A percentile compares a stretch with the other conserved stretches of the same genome.
These are phyloP conservation scores for Mycotypha africana DNA, from an alignment of 371 early-diverging fungal genomes.

Conservation along the genomic window DNA sequence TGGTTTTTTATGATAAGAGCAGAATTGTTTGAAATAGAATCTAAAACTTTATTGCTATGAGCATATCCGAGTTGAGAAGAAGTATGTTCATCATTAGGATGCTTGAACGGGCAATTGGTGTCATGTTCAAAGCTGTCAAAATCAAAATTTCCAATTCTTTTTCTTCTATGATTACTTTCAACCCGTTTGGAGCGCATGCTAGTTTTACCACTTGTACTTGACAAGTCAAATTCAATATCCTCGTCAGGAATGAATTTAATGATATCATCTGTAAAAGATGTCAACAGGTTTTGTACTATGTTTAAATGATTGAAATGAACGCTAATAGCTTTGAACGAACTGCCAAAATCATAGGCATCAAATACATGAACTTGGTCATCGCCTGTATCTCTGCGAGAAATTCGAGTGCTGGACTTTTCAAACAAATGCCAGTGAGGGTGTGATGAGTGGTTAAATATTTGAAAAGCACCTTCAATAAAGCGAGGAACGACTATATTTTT, in stretches of 20 bases:
- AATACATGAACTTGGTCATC: constrained; percentile 21
- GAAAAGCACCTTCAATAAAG: constrained; percentile 24
- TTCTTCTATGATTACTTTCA: constrained; percentile 3
- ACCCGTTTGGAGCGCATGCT: constrained; percentile 19
- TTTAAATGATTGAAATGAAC: constrained; percentile 22
- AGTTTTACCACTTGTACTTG: constrained; percentile 6
- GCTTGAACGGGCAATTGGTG: constrained; percentile 9
- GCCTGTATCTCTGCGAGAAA: constrained; percentile 12
- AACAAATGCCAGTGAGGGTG: constrained; percentile 4
- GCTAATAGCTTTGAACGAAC: constrained; percentile 26
- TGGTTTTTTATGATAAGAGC: constrained; percentile 1
- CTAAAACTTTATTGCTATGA: not conserved
- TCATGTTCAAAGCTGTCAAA: constrained; percentile 12
- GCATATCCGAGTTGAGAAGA: not conserved
- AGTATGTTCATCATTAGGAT: constrained; percentile 1
- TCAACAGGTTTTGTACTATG: constrained; percentile 10
- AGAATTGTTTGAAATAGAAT: not conserved
- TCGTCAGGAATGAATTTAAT: constrained; percentile 32
- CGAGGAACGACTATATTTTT: constrained; percentile 21
- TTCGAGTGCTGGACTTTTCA: constrained; percentile 10
- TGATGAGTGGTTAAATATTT: constrained; percentile 9
- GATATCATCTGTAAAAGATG: constrained; percentile 17
- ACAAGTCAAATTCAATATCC: constrained; percentile 30
- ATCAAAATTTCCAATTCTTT: constrained; percentile 10
- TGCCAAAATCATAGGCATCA: constrained; percentile 26